Evolutionary conservation across 2,329 filamentous ascomycete species (phyloP).

Genomic region (Colletotrichum cereale): DNA sequence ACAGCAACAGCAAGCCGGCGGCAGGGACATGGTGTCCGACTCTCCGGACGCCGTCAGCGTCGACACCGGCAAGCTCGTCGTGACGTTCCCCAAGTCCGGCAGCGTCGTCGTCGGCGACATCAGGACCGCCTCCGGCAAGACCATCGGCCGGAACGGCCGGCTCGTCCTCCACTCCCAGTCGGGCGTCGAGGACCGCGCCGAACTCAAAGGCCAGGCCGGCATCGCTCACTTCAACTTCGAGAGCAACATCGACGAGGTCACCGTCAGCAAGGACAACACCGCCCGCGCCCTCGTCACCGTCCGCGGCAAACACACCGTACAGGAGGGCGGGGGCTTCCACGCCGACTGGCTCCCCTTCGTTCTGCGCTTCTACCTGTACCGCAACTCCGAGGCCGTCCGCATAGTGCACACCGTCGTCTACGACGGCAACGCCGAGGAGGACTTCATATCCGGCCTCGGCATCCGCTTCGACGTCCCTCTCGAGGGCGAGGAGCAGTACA

Average conservation of each 20-base stretch:
- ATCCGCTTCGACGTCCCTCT: conserved; percentile 69
- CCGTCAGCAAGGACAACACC: conserved; percentile 57
- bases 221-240: conserved; percentile 60
- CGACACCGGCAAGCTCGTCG: conserved; percentile 58
- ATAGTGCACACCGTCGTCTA: conserved; percentile 69
- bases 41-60: conserved; percentile 50
- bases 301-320: conserved; percentile 52
- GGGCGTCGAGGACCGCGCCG: conserved; percentile 56
- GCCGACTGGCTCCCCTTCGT: conserved; percentile 65
- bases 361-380: conserved; percentile 71
- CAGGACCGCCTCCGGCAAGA: conserved; percentile 54
- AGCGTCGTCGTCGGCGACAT: conserved; percentile 55
- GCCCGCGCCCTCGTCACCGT: conserved; percentile 62
- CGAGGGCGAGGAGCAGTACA: conserved; percentile 63
- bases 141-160: conserved; percentile 60
- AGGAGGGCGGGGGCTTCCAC: conserved; percentile 47
- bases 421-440: conserved; percentile 60
- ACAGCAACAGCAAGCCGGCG: conserved; percentile 47
- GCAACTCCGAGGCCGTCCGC: conserved; percentile 66
- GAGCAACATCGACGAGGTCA: conserved; percentile 64
- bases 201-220: conserved; percentile 49
- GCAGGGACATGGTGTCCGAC: conserved; percentile 43
- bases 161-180: conserved; percentile 67
- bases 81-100: conserved; percentile 58
- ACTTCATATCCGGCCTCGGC: conserved; percentile 68